Evolutionary conservation across 164 flowering plant genomes (phyloP), one percentile per base, ranked within the genome.

Genomic region (Protea cynaroides): DNA sequence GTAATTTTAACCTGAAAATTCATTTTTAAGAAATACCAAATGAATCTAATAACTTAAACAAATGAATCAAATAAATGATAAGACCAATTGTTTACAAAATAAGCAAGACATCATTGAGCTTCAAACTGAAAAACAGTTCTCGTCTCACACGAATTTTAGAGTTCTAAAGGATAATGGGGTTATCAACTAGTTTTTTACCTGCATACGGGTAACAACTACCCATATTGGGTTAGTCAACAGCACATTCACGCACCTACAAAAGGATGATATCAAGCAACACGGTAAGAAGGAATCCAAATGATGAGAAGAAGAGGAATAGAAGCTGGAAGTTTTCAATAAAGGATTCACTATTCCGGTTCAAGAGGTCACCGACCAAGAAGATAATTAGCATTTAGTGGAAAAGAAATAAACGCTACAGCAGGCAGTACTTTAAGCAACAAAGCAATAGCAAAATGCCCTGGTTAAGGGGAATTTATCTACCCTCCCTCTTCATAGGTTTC

Each of bases 171-270:
- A 47, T 5, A 37, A 11, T 59, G 17, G 17, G 17, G 19, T 37
- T 59, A 34, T 63, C 40, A 57, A 55, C 50, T 17, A 65, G 44
- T 34, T 23, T 25, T 15, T 72, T 77, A 93, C 98, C 96, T 93
- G 97, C 98, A 90, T 90, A 40, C 98, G 92, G 0, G 97, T 91
- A 59, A 93, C 98, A 64, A 93, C 88, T 29, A 93, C 89, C 98
- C 98, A 93, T 61, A 90, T 93, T 40, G 98, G 98, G 63, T 86
- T 93, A 43, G 97, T 93, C 80, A 93, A 64, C 77, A 93, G 80
- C 78, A 90, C 97, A 75, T 93, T 93, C 64, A 85, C 82, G 71
- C 97, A 93, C 86, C 98, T 90, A 64, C 64, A 75, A 2, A 47
- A 69, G 1, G 46, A 40, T 8, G 14, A 40, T 40, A 40, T 40